A percentile compares a stretch with the other conserved stretches of the same genome.
These are phyloP conservation scores for Elaeis guineensis DNA, from an alignment of 176 grass and related monocot species.

Conservation along the genomic window DNA sequence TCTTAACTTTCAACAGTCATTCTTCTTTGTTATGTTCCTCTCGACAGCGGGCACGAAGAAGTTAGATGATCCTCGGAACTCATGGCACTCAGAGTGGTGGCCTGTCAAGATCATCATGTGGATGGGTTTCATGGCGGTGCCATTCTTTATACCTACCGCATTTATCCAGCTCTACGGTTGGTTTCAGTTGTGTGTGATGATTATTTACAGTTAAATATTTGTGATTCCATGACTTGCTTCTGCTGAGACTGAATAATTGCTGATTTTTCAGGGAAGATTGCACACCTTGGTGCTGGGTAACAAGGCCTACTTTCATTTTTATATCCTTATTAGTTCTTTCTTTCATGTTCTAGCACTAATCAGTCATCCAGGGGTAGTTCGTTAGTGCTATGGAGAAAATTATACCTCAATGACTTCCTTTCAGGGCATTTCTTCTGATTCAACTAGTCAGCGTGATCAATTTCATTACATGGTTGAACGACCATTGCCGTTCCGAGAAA, in stretches of 20 bases:
- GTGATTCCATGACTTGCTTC: neutral
- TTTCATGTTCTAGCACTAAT: neutral
- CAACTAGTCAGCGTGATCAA: slow-evolving; percentile 87
- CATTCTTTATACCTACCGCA: slow-evolving; percentile 72
- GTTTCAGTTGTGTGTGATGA: slow-evolving; percentile 3
- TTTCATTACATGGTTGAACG: slow-evolving; percentile 92
- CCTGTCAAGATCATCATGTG: slow-evolving; percentile 74
- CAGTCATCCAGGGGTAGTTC: no score
- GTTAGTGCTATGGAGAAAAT: no score
- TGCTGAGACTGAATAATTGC: slow-evolving; percentile 1
- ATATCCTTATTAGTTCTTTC: slow-evolving; percentile 5
- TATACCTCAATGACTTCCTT: neutral
- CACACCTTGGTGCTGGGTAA: slow-evolving; percentile 95
- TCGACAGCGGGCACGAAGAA: slow-evolving; percentile 56
- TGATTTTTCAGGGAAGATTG: slow-evolving; percentile 55
- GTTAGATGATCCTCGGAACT: slow-evolving; percentile 59
- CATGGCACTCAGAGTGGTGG: slow-evolving; percentile 99
- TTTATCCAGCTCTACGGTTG: slow-evolving; percentile 87
- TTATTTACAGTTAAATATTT: neutral
- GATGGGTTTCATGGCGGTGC: slow-evolving; percentile 57
- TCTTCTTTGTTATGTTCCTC: slow-evolving; percentile 96
- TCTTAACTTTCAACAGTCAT: slow-evolving; percentile 35
- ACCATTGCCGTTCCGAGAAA: slow-evolving; percentile 62
- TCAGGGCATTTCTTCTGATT: slow-evolving; percentile 77
- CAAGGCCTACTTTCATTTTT: neutral